Conservation (phyloP, 139 green algal species). For the Picochlorum costavermella region DNA sequence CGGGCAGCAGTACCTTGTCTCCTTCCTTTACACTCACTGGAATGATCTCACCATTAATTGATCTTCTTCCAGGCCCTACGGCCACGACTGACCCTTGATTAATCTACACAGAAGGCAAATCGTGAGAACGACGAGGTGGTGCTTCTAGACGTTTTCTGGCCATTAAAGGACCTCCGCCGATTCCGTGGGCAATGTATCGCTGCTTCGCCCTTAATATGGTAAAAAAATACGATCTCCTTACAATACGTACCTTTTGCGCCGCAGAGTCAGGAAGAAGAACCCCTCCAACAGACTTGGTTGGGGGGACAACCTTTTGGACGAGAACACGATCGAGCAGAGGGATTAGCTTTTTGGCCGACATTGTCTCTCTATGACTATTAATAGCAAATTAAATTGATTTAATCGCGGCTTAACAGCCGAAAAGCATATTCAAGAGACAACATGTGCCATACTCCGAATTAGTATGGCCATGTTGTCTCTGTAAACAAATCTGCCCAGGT, state of each 20-base stretch:
- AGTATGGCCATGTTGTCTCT: background rate
- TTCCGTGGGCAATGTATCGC: background rate
- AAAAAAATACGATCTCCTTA: background rate
- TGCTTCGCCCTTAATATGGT: background rate
- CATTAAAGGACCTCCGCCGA: background rate
- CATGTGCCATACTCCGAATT: background rate
- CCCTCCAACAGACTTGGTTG: slow-evolving; percentile 75
- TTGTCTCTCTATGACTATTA: background rate
- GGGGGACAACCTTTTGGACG: slow-evolving; percentile 73
- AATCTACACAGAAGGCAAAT: slow-evolving; percentile 47
- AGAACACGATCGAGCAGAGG: slow-evolving; percentile 76
- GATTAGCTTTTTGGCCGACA: slow-evolving; percentile 33
- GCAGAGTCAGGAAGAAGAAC: slow-evolving; percentile 88
- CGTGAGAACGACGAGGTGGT: background rate
- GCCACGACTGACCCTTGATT: slow-evolving; percentile 87
- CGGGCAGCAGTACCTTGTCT: slow-evolving; percentile 93
- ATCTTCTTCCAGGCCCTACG: slow-evolving; percentile 73
- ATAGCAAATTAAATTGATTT: slow-evolving; percentile 1
- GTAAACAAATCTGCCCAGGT: background rate
- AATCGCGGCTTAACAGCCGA: background rate
- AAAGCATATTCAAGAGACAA: no score
- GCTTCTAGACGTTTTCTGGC: background rate
- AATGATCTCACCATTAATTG: slow-evolving; percentile 32
- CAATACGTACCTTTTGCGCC: slow-evolving; percentile 19
- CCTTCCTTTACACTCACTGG: slow-evolving; percentile 80